Conservation (phyloP, 2,329 filamentous ascomycete genomes). For the Apiospora koreana region DNA sequence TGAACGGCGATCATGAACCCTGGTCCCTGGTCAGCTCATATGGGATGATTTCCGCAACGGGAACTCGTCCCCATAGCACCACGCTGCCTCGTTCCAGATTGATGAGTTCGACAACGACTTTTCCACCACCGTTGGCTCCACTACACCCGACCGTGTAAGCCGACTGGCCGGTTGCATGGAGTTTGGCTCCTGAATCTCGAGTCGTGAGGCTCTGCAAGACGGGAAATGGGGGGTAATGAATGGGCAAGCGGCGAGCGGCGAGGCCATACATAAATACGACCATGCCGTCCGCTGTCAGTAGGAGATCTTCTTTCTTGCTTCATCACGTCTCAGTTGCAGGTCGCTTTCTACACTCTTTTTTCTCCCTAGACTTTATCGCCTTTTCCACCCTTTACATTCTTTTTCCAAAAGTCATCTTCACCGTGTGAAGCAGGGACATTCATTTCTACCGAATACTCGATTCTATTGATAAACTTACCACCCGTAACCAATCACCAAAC, state of each 20-base stretch:
- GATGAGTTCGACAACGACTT: background rate
- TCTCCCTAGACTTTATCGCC: background rate
- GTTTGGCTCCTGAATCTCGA: background rate
- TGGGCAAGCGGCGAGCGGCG: background rate
- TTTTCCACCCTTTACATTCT: constrained; percentile 12
- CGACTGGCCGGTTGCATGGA: background rate
- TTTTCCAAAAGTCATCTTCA: constrained; percentile 15
- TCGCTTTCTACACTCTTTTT: background rate
- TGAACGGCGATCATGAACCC: background rate
- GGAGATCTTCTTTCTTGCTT: background rate
- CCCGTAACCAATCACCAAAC: too few relatives aligned
- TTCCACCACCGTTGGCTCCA: background rate
- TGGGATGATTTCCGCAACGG: constrained; percentile 7
- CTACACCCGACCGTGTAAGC: background rate
- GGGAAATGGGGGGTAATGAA: background rate
- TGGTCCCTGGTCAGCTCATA: background rate
- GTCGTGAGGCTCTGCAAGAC: background rate
- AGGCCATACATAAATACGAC: background rate
- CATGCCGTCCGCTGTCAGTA: background rate
- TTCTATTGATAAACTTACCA: background rate
- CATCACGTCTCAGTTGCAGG: constrained; percentile 3
- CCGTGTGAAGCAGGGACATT: constrained; percentile 18
- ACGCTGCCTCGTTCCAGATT: constrained; percentile 6
- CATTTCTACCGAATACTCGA: constrained; percentile 2
- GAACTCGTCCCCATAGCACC: background rate